These are phyloP conservation scores for Pythium guiyangense DNA, from an alignment of 352 stramenopile genomes.

Conservation along the genomic window DNA sequence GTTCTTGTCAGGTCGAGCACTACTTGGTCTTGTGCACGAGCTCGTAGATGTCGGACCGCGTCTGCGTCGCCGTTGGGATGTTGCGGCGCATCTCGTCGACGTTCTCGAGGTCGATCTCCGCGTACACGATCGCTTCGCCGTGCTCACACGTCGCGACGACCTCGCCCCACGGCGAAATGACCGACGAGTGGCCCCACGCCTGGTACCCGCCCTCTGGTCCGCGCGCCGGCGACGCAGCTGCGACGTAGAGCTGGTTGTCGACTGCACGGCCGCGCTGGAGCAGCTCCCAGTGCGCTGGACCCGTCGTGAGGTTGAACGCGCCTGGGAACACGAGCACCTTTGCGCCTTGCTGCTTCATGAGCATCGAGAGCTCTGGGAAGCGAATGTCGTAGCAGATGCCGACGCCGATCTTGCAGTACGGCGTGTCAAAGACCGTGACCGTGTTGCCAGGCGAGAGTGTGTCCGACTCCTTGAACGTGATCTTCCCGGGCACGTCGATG, in stretches of 20 bases:
- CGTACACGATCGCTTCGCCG: slow-evolving; percentile 91
- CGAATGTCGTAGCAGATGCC: slow-evolving; percentile 99
- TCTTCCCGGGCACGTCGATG: slow-evolving; percentile 98
- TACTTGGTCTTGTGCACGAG: slow-evolving; percentile 71
- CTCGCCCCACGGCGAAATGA: slow-evolving; percentile 97
- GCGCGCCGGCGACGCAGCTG: slow-evolving; percentile 94
- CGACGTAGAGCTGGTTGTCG: slow-evolving; percentile 95
- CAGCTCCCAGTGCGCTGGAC: slow-evolving; percentile 98
- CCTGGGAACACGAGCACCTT: slow-evolving; percentile 86
- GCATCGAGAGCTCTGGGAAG: slow-evolving; percentile 98
- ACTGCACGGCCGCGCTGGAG: slow-evolving; percentile 95
- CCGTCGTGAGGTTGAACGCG: slow-evolving; percentile 88
- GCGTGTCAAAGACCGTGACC: slow-evolving; percentile 85
- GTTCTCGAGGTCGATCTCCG: slow-evolving; percentile 93
- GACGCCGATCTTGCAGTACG: slow-evolving; percentile 93
- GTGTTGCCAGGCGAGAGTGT: slow-evolving; percentile 93
- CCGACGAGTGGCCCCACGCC: slow-evolving; percentile 97
- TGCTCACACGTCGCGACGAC: slow-evolving; percentile 95
- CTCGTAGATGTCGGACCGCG: slow-evolving; percentile 94
- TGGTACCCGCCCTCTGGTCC: slow-evolving; percentile 95
- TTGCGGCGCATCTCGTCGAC: slow-evolving; percentile 94
- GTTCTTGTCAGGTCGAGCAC: too few relatives aligned
- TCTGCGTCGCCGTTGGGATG: slow-evolving; percentile 95
- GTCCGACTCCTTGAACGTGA: slow-evolving; percentile 99
- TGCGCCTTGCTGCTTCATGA: slow-evolving; percentile 90